Evolutionary conservation across 2,329 filamentous ascomycete genomes (phyloP), one percentile per base, ranked within the genome.

Genomic region (Cordyceps fumosorosea): DNA sequence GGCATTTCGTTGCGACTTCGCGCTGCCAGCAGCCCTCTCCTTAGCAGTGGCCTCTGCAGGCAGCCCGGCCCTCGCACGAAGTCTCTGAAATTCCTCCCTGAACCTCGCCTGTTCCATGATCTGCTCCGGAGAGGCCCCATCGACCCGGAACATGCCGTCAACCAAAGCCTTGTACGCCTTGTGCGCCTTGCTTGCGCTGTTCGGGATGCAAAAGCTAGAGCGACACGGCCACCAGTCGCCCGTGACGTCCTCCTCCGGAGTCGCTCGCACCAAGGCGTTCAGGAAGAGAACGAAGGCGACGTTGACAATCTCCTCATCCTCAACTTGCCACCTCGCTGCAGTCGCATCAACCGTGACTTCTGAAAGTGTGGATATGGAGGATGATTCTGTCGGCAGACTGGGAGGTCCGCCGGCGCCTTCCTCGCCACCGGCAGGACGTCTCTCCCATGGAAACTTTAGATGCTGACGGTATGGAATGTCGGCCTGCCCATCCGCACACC

Each of bases 261-360:
- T 22, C 1, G 3, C 8, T 12, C 22, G 1, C 2, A 34, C 18
- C 24, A 56, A 32, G 1, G 54, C 24, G n/a, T 56, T 45, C 42
- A 32, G 8, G 3, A 56, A 56, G 4, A 45, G 2, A 22, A 56
- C 22, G 8, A 56, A 40, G 20, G 40, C 54, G 32, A 47, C n/a
- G 18, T 56, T 56, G 40, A 56, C 37, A 8, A 56, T 32, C 40
- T 45, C 54, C 29, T 56, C 40, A 16, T 56, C 54, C 14, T 56
- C 54, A 16, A 55, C 37, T 12, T 18, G 10, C 0, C 8, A 5
- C 2, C 12, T 54, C 0, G 1, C 12, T 10, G 51, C 12, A 20
- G 18, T 14, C 3, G 12, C 20, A 26, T 54, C 51, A 3, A 22
- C n/a, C n/a, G 11, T 18, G 3, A 54, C 5, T 3, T 0, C 2